Evolutionary conservation across 257 asterid species (phyloP), one percentile per base, ranked within the genome.

Genomic region (Ehretia macrophylla): DNA sequence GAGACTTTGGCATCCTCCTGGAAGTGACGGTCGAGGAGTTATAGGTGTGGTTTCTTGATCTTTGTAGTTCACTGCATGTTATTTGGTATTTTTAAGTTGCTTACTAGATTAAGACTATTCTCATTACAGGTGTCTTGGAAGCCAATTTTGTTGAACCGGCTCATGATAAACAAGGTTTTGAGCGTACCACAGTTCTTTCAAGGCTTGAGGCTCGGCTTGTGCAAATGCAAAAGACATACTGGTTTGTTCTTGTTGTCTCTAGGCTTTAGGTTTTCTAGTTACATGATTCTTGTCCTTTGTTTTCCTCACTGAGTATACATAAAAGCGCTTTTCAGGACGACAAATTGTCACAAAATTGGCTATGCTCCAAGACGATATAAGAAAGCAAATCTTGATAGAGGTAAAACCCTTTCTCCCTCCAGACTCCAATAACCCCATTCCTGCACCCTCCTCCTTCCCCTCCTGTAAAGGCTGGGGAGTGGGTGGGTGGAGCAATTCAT

Each of bases 81-180:
- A 35, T 54, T 54, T 67, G 59, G 60, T 48, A 13, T 44, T 66
- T 42, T 70, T 49, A 55, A 70, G 68, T 75, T 63, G 68, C 70
- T 64, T 58, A 65, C 21, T 58, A 20, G 48, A 13, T 16, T 68
- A 20, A 51, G 13, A 5, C 73, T 55, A 37, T 32, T 47, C 52
- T 45, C 17, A 23, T 72, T 9, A 11, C 72, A 90, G 99, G 97
- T 51, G 95, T 93, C 35, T 82, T 93, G 55, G 99, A 93, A 80
- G 99, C 99, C 68, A 85, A 93, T 80, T 93, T 93, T 68, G 95
- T 93, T 37, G 99, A 93, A 80, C 99, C 99, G 18, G 96, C 99
- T 59, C 99, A 92, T 77, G 99, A 92, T 75, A 92, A 92, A 77
- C 99, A 92, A 75, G 94, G 95, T 66, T 93, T 93, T 70, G 99